Evolutionary conservation across 2,329 filamentous ascomycete genomes (phyloP), one percentile per base, ranked within the genome.

Genomic region (Aspergillus persii): DNA sequence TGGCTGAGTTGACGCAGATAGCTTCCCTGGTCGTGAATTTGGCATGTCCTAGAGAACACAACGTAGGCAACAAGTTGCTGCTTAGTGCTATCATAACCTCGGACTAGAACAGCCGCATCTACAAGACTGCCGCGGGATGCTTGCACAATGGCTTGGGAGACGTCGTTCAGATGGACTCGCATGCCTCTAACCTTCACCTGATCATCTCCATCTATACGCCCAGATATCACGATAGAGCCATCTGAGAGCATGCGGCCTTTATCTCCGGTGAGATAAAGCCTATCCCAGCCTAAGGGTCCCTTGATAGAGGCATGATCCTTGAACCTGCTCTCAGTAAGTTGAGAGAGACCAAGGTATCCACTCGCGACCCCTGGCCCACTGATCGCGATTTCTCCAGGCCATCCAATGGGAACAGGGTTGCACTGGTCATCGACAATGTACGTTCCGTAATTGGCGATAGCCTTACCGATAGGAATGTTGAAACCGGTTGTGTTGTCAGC

Each of bases 121-220:
- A 33, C 53, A 27, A 61, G 23, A n/a, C 29, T 29, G 11, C 57
- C 59, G 3, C 47, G 41, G 2, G 56, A 50, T 30, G 53, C 30
- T 39, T 52, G 50, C 3, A 61, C 27, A 36, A 61, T 27, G 7
- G 57, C 47, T 27, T 39, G 53, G 50, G 56, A 26, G 23, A 61
- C 44, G 9, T 61, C 59, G 12, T 50, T 47, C 0, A 61, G 57
- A 18, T 59, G 48, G 11, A 61, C 36, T 5, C 59, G 59, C n/a
- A 47, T 26, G n/a, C 59, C 59, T 31, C 59, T 48, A 31, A 61
- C 26, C 48, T 61, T 61, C 1, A 61, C 41, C 50, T 61, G 59
- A 15, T 53, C 41, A 39, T 61, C 55, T 33, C 59, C 59, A 47
- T 58, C 56, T 3, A 61, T 39, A 6, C 59, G 59, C 3, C 59